phyloP scores from a whole-genome alignment of 2,329 filamentous ascomycete species.

The Colletotrichum liriopes region DNA sequence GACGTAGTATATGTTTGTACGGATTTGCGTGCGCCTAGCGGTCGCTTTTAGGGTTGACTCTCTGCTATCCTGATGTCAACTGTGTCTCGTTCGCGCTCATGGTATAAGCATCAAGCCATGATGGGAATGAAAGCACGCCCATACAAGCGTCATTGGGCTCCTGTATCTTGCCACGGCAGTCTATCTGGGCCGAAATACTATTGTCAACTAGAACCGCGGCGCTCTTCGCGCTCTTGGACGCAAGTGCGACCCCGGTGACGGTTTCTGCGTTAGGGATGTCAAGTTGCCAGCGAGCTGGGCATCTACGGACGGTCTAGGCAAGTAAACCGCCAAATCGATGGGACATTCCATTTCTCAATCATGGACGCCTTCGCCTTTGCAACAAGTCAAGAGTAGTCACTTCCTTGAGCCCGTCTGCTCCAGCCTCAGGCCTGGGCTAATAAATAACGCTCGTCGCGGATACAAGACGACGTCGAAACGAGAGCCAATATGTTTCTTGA shows the following conservation, averaged over 20 bases:
- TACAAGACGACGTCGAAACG: not conserved
- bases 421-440: not conserved
- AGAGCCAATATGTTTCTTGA: not conserved
- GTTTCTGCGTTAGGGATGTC: not conserved
- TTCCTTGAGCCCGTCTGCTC: not conserved
- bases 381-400: conserved; percentile 10
- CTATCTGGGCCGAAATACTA: not conserved
- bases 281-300: not conserved
- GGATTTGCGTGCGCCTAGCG: conserved; percentile 46
- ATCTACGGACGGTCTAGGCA: conserved; percentile 56
- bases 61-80: conserved; percentile 47
- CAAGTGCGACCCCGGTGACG: not conserved
- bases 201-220: conserved; percentile 41
- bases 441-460: not conserved
- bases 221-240: not conserved
- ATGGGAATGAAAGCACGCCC: not conserved
- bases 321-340: conserved; percentile 1
- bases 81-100: conserved; percentile 44
- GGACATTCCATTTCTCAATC: conserved; percentile 45
- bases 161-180: not conserved
- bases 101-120: conserved; percentile 40
- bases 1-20: conserved; percentile 46
- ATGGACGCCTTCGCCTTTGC: conserved; percentile 47
- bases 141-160: not conserved
- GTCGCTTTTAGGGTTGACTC: conserved; percentile 44